Evolutionary conservation across 495 filamentous ascomycete species (phyloP).

Genomic region (Annulohypoxylon maeteangense): DNA sequence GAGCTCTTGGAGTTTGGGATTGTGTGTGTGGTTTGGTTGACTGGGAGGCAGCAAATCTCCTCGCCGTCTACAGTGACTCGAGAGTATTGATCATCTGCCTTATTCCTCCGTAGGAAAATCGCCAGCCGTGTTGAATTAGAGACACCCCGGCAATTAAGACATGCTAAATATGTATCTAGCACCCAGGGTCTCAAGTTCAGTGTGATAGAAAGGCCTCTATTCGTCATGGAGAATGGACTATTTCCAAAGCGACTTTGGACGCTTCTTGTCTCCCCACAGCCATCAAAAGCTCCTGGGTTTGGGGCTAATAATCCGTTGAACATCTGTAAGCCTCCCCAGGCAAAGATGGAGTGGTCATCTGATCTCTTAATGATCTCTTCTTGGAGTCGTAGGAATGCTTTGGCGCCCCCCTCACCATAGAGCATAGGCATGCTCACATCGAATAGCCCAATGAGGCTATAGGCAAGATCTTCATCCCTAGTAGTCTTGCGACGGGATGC

Average conservation of each 20-base stretch:
- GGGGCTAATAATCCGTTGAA: background rate
- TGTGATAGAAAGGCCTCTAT: background rate
- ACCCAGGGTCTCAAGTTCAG: background rate
- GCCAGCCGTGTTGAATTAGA: background rate
- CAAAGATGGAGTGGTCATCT: conserved; percentile 38
- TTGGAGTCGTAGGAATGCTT: conserved; percentile 43
- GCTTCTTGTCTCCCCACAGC: too few species aligned
- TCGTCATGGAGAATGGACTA: background rate
- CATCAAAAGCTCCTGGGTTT: background rate
- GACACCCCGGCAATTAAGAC: background rate
- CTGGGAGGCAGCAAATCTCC: background rate
- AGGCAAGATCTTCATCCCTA: conserved; percentile 2
- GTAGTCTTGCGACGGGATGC: conserved; percentile 9
- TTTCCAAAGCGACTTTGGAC: background rate
- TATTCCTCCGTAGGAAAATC: background rate
- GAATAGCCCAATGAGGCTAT: conserved; percentile 16
- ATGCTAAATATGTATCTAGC: background rate
- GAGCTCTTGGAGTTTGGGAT: background rate
- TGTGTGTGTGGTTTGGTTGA: too few species aligned
- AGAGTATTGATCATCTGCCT: background rate
- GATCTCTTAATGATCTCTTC: conserved; percentile 46
- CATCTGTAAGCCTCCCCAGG: conserved; percentile 1
- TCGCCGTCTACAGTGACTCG: background rate
- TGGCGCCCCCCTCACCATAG: conserved; percentile 38
- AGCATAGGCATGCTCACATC: conserved; percentile 21